Evolutionary conservation across 2,329 filamentous ascomycete species (phyloP).

Genomic region (Aureobasidium mangrovei): DNA sequence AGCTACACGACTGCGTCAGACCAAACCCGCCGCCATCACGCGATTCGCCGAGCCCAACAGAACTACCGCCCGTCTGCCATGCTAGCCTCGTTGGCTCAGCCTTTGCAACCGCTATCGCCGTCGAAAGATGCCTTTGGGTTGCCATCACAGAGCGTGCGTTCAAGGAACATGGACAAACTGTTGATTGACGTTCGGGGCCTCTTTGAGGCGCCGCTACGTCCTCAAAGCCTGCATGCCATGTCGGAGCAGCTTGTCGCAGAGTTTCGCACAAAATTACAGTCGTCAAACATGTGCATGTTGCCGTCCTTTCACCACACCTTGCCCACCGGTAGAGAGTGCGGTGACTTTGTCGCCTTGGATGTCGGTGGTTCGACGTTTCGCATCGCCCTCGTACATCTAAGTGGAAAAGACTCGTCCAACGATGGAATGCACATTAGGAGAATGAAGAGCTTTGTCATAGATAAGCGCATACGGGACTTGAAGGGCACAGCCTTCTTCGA

Average conservation of each 20-base stretch:
- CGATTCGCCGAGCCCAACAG: not conserved
- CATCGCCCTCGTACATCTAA: constrained; percentile 50
- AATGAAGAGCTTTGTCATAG: constrained; percentile 48
- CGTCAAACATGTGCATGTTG: constrained; percentile 54
- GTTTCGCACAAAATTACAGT: constrained; percentile 46
- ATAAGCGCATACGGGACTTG: constrained; percentile 46
- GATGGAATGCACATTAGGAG: constrained; percentile 44
- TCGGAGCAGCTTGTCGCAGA: constrained; percentile 40
- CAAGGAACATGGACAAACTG: constrained; percentile 39
- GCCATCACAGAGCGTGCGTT: constrained; percentile 1
- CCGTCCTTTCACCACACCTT: constrained; percentile 56
- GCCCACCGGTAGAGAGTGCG: constrained; percentile 50
- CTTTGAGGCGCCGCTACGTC: constrained; percentile 37
- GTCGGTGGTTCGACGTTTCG: constrained; percentile 60
- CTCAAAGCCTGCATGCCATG: constrained; percentile 34
- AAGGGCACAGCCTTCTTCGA: constrained; percentile 53
- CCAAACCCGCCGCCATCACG: not conserved
- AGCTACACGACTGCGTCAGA: not conserved
- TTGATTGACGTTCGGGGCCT: constrained; percentile 34
- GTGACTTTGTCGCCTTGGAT: constrained; percentile 54
- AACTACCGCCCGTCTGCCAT: constrained; percentile 15
- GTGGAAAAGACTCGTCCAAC: constrained; percentile 30
- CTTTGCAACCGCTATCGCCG: not conserved
- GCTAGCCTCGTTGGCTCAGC: constrained; percentile 15
- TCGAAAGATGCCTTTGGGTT: constrained; percentile 10